Conservation (phyloP, 768 basidiomycete species). For the Cystofilobasidium capitatum region DNA sequence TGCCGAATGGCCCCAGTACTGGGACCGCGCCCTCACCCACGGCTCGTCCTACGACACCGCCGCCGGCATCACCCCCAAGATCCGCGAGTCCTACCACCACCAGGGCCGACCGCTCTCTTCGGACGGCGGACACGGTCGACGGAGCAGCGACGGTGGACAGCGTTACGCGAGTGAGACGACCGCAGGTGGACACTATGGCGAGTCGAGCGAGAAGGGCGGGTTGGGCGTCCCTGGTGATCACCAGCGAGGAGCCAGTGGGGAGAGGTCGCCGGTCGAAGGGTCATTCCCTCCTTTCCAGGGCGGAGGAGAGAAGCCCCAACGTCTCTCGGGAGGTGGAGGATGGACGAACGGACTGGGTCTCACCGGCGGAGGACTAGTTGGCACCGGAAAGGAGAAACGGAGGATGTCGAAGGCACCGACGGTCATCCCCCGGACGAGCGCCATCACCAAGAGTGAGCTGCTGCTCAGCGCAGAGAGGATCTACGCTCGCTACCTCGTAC, state of each 20-base stretch:
- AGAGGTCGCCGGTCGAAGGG: constrained; percentile 10
- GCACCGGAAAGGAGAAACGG: not conserved
- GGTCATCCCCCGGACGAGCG: constrained; percentile 79
- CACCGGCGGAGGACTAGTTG: not conserved
- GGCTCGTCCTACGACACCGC: constrained; percentile 90
- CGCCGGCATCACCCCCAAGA: constrained; percentile 51
- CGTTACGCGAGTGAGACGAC: not conserved
- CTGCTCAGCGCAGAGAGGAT: constrained; percentile 92
- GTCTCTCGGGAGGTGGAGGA: not conserved
- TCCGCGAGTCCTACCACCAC: constrained; percentile 18
- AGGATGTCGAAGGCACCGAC: constrained; percentile 52
- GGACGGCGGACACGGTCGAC: not conserved
- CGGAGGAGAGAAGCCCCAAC: constrained; percentile 7
- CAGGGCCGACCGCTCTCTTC: not conserved
- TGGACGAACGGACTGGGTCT: constrained; percentile 9
- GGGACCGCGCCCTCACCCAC: constrained; percentile 80
- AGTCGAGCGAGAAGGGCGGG: not conserved
- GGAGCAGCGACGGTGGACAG: constrained; percentile 4
- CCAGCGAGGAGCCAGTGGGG: constrained; percentile 11
- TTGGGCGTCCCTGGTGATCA: constrained; percentile 7
- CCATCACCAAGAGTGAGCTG: constrained; percentile 81
- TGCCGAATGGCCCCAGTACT: constrained; percentile 98
- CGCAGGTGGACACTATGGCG: too few relatives aligned
- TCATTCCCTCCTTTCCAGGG: not conserved
- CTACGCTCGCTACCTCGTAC: constrained; percentile 83